Percentiles rank a stretch among this genome's conserved stretches.
Conservation (phyloP, 2,329 filamentous ascomycete species). For the Aspergillus novoparasiticus region DNA sequence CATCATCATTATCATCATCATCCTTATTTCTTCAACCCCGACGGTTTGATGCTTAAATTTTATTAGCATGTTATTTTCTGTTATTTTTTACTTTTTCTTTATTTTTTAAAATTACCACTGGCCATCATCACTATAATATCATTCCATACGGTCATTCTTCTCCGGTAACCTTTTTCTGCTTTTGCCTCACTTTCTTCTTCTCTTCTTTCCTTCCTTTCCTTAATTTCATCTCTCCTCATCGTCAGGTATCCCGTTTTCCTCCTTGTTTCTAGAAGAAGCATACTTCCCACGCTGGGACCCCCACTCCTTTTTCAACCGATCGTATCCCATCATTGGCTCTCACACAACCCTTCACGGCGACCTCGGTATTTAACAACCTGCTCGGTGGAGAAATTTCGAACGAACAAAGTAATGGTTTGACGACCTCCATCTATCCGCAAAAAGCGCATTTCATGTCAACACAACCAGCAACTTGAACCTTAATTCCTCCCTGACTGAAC, state of each 20-base stretch:
- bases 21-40: background rate
- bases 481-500: background rate
- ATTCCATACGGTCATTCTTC: conserved; percentile 3
- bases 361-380: background rate
- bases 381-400: background rate
- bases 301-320: conserved; percentile 4
- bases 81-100: conserved; percentile 3
- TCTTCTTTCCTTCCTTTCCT: conserved; percentile 8
- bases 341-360: background rate
- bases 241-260: background rate
- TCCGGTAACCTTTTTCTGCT: background rate
- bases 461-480: background rate
- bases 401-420: background rate
- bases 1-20: background rate
- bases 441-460: background rate
- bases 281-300: background rate
- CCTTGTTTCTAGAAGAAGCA: background rate
- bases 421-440: background rate
- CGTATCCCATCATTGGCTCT: background rate
- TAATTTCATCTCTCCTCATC: background rate
- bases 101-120: conserved; percentile 4
- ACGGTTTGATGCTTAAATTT: conserved; percentile 6
- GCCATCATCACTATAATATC: background rate
- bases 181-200: conserved; percentile 11
- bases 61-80: conserved; percentile 8